phyloP scores from a whole-genome alignment of 2,329 filamentous ascomycete species.

The Exophiala lecanii-corni region DNA sequence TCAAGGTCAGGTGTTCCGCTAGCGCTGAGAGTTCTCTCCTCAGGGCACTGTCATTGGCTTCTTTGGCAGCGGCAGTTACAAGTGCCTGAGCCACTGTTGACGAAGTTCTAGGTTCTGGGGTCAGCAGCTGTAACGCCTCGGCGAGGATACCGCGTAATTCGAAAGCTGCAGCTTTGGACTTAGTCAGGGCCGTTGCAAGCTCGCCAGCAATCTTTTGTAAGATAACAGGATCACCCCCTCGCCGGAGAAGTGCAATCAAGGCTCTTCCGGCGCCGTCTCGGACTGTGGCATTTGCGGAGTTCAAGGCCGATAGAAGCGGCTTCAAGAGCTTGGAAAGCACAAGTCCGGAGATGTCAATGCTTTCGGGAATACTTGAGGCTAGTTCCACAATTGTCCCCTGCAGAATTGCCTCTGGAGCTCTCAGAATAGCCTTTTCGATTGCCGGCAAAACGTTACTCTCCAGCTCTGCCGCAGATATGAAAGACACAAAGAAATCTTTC shows the following conservation, averaged over 20 bases:
- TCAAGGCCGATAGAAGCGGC: constrained; percentile 81
- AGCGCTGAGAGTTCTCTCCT: constrained; percentile 70
- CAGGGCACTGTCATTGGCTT: constrained; percentile 81
- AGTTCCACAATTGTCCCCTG: constrained; percentile 72
- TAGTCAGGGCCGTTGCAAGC: constrained; percentile 71
- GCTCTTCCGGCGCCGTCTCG: constrained; percentile 70
- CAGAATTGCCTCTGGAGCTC: constrained; percentile 85
- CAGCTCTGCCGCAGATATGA: constrained; percentile 69
- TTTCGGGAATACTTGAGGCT: constrained; percentile 62
- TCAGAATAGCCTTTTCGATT: constrained; percentile 80
- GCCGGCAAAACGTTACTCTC: constrained; percentile 71
- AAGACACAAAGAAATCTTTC: constrained; percentile 75
- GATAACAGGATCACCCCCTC: constrained; percentile 54
- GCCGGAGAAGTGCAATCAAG: constrained; percentile 65
- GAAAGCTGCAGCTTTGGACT: constrained; percentile 74
- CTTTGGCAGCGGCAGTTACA: constrained; percentile 67
- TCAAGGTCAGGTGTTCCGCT: constrained; percentile 58
- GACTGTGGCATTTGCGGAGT: constrained; percentile 78
- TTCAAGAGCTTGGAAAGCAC: constrained; percentile 72
- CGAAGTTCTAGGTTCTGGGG: constrained; percentile 58
- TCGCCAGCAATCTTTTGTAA: constrained; percentile 71
- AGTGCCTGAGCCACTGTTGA: constrained; percentile 64
- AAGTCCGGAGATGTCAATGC: constrained; percentile 71
- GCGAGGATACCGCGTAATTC: constrained; percentile 82
- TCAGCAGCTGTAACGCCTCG: constrained; percentile 68